Evolutionary conservation across 371 early-diverging fungal genomes (phyloP), one percentile per base, ranked within the genome.

Genomic region (Mucor velutinosus): DNA sequence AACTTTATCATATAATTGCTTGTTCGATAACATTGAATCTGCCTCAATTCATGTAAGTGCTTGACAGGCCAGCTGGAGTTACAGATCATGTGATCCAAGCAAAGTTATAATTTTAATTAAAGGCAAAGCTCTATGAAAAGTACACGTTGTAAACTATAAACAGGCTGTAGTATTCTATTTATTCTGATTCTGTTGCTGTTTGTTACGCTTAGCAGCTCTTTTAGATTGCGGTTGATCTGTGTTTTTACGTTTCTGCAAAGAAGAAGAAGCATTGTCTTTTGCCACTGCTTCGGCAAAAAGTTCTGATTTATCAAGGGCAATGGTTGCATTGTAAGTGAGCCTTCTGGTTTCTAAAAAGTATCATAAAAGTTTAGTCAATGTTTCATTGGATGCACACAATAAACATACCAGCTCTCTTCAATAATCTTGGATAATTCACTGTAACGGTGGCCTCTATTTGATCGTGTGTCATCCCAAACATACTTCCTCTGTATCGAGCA

Each of bases 301-400:
- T 19, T 57, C 49, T 25, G 65, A 71, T n/a, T 74, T 66, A 19
- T 83, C 84, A 33, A 86, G 69, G 0, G 86, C 76, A 23, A 88
- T 70, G 12, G 85, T 82, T 6, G 87, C 86, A 41, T 80, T 75
- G 32, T 80, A 74, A 2, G 89, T 90, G 17, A 76, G 73, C 47
- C 78, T 76, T 64, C 91, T 78, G 10, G 91, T 88, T 77, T 89
- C 91, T 89, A 68, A 17, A 35, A 45, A 41, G 27, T 6, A 43
- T 5, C 29, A 47, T 57, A 30, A 19, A 23, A 7, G 14, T 19
- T 25, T 47, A n/a, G 14, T 55, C 7, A 12, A 51, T 23, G 15
- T 33, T 27, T 30, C 47, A 30, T 30, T 58, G 56, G 10, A 19
- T 23, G 4, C 8, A 6, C 8, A 6, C 17, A 47, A 17, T 7